A percentile compares a stretch with the other conserved stretches of the same genome.
phyloP scores from a whole-genome alignment of 352 stramenopile species.

The Thalassiosira tumida region DNA sequence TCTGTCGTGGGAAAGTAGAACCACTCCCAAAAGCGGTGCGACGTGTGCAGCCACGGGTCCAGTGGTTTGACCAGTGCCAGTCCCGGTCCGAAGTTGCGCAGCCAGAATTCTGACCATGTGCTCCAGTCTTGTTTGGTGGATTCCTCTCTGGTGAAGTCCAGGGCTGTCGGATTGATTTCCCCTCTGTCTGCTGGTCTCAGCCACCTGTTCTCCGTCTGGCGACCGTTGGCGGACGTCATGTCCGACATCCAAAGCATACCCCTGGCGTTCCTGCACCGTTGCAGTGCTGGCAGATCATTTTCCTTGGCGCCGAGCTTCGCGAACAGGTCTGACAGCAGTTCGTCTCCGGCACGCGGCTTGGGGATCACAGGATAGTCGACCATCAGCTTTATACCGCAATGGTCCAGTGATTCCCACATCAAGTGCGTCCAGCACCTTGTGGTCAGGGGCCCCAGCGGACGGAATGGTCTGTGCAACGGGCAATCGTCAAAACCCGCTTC shows the following conservation, averaged over 20 bases:
- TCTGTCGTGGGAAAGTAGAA: too few relatives aligned
- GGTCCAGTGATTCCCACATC: conserved; percentile 34
- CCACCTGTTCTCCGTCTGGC: not conserved
- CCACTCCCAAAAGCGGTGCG: too few relatives aligned
- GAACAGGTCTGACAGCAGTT: conserved; percentile 19
- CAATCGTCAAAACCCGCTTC: not conserved
- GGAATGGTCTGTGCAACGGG: not conserved
- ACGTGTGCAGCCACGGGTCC: too few relatives aligned
- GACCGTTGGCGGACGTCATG: not conserved
- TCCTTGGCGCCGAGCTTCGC: not conserved
- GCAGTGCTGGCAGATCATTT: not conserved
- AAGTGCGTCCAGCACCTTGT: conserved; percentile 38
- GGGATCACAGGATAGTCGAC: conserved; percentile 28
- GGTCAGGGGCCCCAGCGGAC: not conserved
- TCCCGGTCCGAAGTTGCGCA: too few relatives aligned
- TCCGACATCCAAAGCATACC: not conserved
- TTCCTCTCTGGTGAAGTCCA: too few relatives aligned
- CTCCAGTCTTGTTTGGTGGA: too few relatives aligned
- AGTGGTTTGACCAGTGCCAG: too few relatives aligned
- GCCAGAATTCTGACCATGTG: too few relatives aligned
- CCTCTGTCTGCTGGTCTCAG: too few relatives aligned
- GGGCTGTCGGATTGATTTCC: too few relatives aligned
- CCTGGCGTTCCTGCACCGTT: not conserved
- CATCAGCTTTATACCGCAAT: not conserved
- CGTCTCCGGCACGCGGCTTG: not conserved